Base-by-base conservation (phyloP, 1,284 basidiomycete species). In the Athelia psychrophila region DNA sequence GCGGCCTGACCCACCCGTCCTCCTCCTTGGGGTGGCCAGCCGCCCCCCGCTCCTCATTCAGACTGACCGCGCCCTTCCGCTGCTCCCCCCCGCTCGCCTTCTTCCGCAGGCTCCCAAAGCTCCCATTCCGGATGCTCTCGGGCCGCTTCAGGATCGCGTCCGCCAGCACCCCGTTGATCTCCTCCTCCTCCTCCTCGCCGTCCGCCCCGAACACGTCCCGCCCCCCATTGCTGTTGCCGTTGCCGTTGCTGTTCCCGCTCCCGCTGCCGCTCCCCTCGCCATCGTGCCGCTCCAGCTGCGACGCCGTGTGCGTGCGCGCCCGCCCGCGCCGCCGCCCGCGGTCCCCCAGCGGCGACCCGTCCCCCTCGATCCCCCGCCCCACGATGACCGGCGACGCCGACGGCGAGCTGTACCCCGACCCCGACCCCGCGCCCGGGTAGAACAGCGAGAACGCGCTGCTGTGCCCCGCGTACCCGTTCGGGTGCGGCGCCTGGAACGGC, bases 101-200 rank as follows among this genome's bases (percentile, higher is more conserved):
- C n/a, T 48, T 47, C 25, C 33, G 49, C 40, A 44, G 51, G 27
- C 50, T 36, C 12, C 50, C 47, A n/a, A 47, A 33, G 19, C 25
- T 40, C n/a, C 36, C 32, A 23, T 49, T 49, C 12, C 62, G 58
- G 22, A 74, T 59, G 42, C 68, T 71, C 50, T 71, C 67, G 1
- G 67, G 73, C 3, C 80, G 66, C 66, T 84, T 84, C 52, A 85
- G 54, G 44, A 85, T 84, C 15, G 83, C 83, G 57, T 79, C 81
- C 2, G 77, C 81, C 27, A 83, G 65, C 27, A 69, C 56, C 51
- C 74, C 74, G 55, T 67, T 72, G 48, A 76, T 69, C n/a, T 66
- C 61, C 6, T 66, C 64, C 20, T 66, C 66, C 20, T 58, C 58
- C 4, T 61, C 61, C 18, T 58, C 55, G 6, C 52, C 56, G n/a